Evolutionary conservation across 768 basidiomycete genomes (phyloP).

Genomic region (Rhodotorula toruloides): DNA sequence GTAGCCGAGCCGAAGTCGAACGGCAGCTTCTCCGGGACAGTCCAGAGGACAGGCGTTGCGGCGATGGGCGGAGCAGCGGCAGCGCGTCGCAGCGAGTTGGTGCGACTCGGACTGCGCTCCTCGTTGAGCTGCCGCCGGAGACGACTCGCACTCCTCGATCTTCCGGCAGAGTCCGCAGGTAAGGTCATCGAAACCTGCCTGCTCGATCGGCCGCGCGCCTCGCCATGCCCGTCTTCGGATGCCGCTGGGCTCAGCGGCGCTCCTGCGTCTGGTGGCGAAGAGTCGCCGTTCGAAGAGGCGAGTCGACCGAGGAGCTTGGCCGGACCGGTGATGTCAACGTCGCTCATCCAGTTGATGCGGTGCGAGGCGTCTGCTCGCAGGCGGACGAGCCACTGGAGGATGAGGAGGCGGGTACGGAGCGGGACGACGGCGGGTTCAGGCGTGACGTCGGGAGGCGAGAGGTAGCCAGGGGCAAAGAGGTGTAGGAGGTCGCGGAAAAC

Average conservation of each 20-base stretch:
- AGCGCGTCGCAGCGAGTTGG: conserved; percentile 10
- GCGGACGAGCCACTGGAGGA: conserved; percentile 80
- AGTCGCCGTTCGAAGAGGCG: neutral
- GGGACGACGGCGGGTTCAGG: conserved; percentile 22
- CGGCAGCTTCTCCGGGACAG: conserved; percentile 60
- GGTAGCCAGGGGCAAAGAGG: conserved; percentile 43
- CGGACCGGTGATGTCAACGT: conserved; percentile 48
- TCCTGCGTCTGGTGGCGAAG: neutral
- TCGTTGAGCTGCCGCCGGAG: conserved; percentile 15
- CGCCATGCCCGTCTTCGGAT: conserved; percentile 20
- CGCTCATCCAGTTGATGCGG: conserved; percentile 63
- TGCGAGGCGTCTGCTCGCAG: conserved; percentile 87
- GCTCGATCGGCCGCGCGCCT: conserved; percentile 22
- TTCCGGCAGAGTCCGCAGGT: neutral
- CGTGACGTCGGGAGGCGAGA: conserved; percentile 2
- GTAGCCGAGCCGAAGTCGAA: conserved; percentile 50
- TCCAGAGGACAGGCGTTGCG: conserved; percentile 55
- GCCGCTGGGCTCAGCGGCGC: neutral
- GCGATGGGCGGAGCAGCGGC: neutral
- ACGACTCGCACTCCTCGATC: conserved; percentile 35
- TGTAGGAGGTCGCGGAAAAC: conserved; percentile 50
- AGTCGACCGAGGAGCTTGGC: conserved; percentile 26
- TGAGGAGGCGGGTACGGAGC: conserved; percentile 60
- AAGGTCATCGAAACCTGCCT: conserved; percentile 3
- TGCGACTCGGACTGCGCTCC: conserved; percentile 35